Base-by-base conservation (phyloP, 116 monocot genomes). In the Zostera marina region DNA sequence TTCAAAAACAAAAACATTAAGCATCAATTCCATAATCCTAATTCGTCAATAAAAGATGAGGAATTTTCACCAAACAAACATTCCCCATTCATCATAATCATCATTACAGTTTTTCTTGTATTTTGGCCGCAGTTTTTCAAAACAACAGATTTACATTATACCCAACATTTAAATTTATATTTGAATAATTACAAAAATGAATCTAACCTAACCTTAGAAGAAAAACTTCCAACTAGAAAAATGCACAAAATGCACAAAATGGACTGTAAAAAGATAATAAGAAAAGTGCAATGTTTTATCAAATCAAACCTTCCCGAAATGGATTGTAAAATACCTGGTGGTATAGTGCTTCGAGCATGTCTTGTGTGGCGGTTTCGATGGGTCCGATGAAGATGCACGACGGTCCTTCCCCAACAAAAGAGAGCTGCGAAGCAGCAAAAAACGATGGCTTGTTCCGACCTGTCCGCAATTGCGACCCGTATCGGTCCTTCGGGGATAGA, bases 361-460 rank as follows among this genome's bases (percentile, higher is more conserved):
- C 89, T 70, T 82, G 73, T 63, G 85, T 96, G 57, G 96, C 96
- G 45, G 75, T 78, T 12, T 96, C 96, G 65, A 96, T 65, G 23
- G 96, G 89, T 9, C 96, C 96, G 0, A 96, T 80, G 78, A 82
- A 96, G 69, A 96, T 73, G 76, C 96, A 96, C 22, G 89, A 96
- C 3, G 96, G 96, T 0, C 81, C 90, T 63, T 84, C 76, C 41
- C 70, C 78, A 22, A 77, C 73, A 22, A 74, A 51, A 19, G 76
- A 53, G 42, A 44, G 48, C 47, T 22, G 16, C 21, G 70, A 19
- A 14, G 66, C 23, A n/a, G 70, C 45, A 9, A 52, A 19, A 6
- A 26, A 19, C 3, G 55, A 16, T 11, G 15, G 15, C 49, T 49
- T 39, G 61, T 47, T 32, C 9, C 73, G 52, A 39, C 23, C 62